Conservation (phyloP, 352 stramenopile genomes). For the Phytopythium boreale region DNA sequence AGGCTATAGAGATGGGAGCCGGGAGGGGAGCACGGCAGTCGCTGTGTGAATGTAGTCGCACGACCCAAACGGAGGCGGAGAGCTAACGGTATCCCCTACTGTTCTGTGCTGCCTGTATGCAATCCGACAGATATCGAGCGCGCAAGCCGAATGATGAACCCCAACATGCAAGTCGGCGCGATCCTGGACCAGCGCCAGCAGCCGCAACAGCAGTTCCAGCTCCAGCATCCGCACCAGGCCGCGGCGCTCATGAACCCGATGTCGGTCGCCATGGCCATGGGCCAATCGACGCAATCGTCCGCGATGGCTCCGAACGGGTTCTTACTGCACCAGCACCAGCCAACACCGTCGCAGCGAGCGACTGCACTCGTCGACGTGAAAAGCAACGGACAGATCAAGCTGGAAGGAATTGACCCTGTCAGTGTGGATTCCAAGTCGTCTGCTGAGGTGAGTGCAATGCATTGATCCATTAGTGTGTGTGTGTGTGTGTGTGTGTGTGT, state of each 20-base stretch:
- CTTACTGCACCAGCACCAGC: neutral
- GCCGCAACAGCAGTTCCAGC: conserved; percentile 4
- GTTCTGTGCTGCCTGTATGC: neutral
- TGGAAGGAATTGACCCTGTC: neutral
- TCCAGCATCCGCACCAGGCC: conserved; percentile 1
- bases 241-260: conserved; percentile 7
- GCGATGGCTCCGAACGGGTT: neutral
- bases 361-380: neutral
- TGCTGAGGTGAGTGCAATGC: neutral
- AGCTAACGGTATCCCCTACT: neutral
- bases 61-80: neutral
- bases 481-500: neutral
- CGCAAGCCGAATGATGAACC: conserved; percentile 1
- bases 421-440: neutral
- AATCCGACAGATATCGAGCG: neutral
- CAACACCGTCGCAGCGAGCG: neutral
- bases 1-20: neutral
- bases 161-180: conserved; percentile 2
- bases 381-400: neutral
- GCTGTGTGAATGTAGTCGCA: neutral
- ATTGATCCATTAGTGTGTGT: neutral
- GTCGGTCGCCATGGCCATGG: conserved; percentile 7
- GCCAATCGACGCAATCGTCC: neutral
- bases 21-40: neutral
- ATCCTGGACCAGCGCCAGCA: conserved; percentile 9